phyloP scores from a whole-genome alignment of 352 stramenopile species.

The Peronospora destructor region DNA sequence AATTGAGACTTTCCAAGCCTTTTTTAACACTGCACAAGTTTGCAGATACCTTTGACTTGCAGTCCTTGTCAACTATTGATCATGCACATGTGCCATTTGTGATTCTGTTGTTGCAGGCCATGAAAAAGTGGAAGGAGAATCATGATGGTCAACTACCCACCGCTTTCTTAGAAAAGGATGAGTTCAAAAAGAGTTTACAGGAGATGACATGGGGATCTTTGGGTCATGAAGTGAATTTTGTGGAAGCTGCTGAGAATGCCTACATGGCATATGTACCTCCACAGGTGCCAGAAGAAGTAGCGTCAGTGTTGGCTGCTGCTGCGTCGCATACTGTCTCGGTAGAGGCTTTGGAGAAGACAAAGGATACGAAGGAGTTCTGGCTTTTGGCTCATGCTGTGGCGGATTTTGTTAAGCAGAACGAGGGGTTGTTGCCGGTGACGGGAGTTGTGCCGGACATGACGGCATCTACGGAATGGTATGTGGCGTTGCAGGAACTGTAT shows the following conservation, averaged over 20 bases:
- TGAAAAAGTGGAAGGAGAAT: conserved; percentile 44
- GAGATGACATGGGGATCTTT: conserved; percentile 42
- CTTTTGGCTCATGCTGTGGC: conserved; percentile 63
- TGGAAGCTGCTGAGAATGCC: conserved; percentile 88
- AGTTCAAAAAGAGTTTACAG: conserved; percentile 79
- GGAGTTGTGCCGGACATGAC: conserved; percentile 96
- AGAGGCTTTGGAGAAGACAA: conserved; percentile 30
- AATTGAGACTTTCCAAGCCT: conserved; percentile 80
- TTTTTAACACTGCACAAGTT: conserved; percentile 70
- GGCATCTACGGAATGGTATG: conserved; percentile 90
- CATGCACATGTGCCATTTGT: conserved; percentile 92
- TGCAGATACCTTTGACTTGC: conserved; percentile 50
- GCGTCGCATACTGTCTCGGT: conserved; percentile 17
- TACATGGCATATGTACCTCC: conserved; percentile 89
- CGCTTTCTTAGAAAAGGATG: conserved; percentile 86
- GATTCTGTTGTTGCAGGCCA: conserved; percentile 82
- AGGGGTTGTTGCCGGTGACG: conserved; percentile 72
- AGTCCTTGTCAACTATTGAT: conserved; percentile 69
- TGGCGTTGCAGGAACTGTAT: conserved; percentile 93
- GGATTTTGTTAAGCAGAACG: conserved; percentile 72
- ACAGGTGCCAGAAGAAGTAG: conserved; percentile 78
- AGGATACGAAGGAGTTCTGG: conserved; percentile 65
- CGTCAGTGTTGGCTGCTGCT: conserved; percentile 42
- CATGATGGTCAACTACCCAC: conserved; percentile 47
- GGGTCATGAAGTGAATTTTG: conserved; percentile 92